These are phyloP conservation scores for Huiozyma naganishii DNA, from an alignment of 805 yeast genomes.

Conservation along the genomic window DNA sequence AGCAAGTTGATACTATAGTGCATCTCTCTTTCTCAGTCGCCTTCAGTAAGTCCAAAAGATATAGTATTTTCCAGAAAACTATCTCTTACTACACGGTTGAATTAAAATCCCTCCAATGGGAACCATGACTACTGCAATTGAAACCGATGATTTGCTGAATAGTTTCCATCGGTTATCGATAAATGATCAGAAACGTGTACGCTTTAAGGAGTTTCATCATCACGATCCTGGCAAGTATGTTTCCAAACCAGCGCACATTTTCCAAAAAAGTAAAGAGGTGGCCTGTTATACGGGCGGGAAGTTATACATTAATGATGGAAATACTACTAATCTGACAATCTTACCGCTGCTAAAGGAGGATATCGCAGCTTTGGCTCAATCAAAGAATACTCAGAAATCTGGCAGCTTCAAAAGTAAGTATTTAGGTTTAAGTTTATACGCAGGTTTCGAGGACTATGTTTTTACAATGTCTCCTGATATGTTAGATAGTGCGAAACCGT, in stretches of 20 bases:
- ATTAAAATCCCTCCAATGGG: too few relatives aligned
- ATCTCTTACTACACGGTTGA: too few relatives aligned
- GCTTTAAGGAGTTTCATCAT: not conserved
- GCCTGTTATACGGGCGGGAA: constrained; percentile 8
- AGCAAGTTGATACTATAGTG: too few relatives aligned
- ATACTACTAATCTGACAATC: constrained; percentile 1
- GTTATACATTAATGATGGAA: constrained; percentile 1
- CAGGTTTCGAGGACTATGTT: constrained; percentile 10
- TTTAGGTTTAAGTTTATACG: constrained; percentile 16
- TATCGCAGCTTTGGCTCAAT: constrained; percentile 6
- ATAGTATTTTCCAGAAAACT: too few relatives aligned
- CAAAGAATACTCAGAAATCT: not conserved
- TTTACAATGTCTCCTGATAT: constrained; percentile 12
- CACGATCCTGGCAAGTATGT: not conserved
- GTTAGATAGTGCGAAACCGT: constrained; percentile 15
- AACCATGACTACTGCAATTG: too few relatives aligned
- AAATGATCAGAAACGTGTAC: not conserved
- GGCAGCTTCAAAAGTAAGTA: constrained; percentile 7
- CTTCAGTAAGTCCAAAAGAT: too few relatives aligned
- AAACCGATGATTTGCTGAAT: not conserved
- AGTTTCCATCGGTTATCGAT: not conserved
- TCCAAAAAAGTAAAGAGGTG: constrained; percentile 11
- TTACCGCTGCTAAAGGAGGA: constrained; percentile 8
- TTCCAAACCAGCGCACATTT: constrained; percentile 7
- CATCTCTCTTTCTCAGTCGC: too few relatives aligned